Conservation (phyloP, 352 stramenopile genomes). For the Pythium scleroteichum region DNA sequence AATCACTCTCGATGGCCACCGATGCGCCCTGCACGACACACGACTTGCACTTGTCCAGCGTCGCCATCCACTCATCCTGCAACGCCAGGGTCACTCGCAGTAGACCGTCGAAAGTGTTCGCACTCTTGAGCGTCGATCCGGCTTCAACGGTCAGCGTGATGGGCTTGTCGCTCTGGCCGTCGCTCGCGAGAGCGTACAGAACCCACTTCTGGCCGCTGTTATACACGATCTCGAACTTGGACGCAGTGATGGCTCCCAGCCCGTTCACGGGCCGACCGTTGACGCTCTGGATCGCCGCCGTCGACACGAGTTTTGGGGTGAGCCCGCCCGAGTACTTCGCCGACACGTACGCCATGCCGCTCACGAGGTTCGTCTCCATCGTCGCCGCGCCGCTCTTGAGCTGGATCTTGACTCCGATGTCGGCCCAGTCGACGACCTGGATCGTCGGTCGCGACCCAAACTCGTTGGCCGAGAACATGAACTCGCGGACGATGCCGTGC, state of each 20-base stretch:
- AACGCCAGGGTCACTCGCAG: conserved; percentile 47
- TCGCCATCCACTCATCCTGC: conserved; percentile 37
- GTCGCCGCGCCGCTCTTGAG: conserved; percentile 32
- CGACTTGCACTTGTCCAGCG: conserved; percentile 48
- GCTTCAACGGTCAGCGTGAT: conserved; percentile 44
- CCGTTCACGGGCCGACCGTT: conserved; percentile 36
- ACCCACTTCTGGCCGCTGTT: conserved; percentile 64
- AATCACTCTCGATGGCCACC: conserved; percentile 47
- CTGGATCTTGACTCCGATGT: conserved; percentile 55
- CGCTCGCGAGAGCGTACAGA: conserved; percentile 47
- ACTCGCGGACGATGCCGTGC: conserved; percentile 49
- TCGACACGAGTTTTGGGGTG: conserved; percentile 42
- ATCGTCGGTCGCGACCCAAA: conserved; percentile 47
- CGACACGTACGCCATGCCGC: conserved; percentile 64
- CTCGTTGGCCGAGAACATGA: conserved; percentile 56
- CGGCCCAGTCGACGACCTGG: conserved; percentile 56
- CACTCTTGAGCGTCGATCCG: conserved; percentile 37
- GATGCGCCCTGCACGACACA: conserved; percentile 48
- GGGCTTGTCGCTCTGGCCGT: conserved; percentile 39
- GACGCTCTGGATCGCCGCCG: conserved; percentile 41
- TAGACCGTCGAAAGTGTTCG: conserved; percentile 43
- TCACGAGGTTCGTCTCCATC: conserved; percentile 57
- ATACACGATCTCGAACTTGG: conserved; percentile 54
- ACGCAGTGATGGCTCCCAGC: conserved; percentile 28
- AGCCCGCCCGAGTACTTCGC: conserved; percentile 44